phyloP scores from a whole-genome alignment of 2,329 filamentous ascomycete genomes.

The Dactylellina parvicollis region DNA sequence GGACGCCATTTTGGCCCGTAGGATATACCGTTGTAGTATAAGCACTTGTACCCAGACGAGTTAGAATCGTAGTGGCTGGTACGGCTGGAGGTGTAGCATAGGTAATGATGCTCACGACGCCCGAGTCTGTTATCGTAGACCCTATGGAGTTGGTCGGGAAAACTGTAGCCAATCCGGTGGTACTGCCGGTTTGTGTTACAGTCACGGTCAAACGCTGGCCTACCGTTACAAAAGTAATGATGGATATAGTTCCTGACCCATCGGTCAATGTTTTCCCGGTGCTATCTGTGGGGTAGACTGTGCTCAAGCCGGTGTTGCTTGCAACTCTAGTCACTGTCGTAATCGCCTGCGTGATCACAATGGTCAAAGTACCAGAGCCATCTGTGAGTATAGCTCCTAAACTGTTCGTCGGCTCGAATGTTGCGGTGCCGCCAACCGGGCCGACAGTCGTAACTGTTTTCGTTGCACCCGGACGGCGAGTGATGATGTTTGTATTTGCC shows the following conservation, averaged over 20 bases:
- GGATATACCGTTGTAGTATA: not conserved
- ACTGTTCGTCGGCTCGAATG: conserved; percentile 7
- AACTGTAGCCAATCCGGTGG: not conserved
- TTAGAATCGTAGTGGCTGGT: not conserved
- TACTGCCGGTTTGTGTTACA: not conserved
- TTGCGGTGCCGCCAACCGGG: no score
- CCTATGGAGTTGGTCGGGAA: not conserved
- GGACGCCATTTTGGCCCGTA: not conserved
- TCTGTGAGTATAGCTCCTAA: not conserved
- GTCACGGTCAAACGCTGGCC: no score
- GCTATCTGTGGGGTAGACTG: not conserved
- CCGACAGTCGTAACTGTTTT: not conserved
- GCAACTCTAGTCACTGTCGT: not conserved
- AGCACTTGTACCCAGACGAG: not conserved
- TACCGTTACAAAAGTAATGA: no score
- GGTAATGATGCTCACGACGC: not conserved
- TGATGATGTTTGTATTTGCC: not conserved
- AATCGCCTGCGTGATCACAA: not conserved
- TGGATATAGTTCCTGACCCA: not conserved
- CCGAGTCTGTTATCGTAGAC: not conserved
- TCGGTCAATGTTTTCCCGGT: not conserved
- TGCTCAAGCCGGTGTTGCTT: not conserved
- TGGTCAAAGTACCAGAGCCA: not conserved
- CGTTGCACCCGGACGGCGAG: not conserved
- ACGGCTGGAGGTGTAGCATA: not conserved